phyloP scores from a whole-genome alignment of 345 rosid species.

The Eucalyptus lansdowneana region DNA sequence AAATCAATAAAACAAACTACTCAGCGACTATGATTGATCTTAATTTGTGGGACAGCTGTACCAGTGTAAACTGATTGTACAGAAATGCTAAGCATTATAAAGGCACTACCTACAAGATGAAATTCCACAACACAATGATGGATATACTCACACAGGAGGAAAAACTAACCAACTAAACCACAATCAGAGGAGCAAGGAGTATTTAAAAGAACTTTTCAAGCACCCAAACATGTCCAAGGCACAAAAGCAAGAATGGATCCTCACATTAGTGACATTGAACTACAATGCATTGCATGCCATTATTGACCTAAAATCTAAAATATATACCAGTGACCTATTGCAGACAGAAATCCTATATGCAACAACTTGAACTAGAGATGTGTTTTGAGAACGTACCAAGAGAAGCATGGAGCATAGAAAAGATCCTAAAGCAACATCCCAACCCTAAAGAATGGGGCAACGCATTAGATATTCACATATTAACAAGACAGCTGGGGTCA shows the following conservation, averaged over 20 bases:
- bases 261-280: neutral
- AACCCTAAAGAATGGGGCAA: constrained; percentile 62
- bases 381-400: constrained; percentile 26
- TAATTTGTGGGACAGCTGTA: neutral
- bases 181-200: neutral
- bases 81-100: neutral
- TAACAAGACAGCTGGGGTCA: constrained; percentile 70
- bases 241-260: neutral
- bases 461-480: constrained; percentile 94
- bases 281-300: neutral
- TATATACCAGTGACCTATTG: neutral
- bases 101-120: neutral
- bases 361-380: neutral
- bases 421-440: constrained; percentile 75
- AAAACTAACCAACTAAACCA: neutral
- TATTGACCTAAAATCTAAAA: neutral
- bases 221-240: neutral
- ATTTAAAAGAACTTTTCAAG: neutral
- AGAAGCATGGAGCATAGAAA: constrained; percentile 78
- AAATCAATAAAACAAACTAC: too few relatives aligned
- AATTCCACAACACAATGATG: neutral
- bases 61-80: neutral
- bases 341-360: neutral
- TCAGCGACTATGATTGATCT: neutral
- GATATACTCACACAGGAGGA: neutral